Conservation (phyloP, 164 flowering plant species). For the Aristolochia californica region DNA sequence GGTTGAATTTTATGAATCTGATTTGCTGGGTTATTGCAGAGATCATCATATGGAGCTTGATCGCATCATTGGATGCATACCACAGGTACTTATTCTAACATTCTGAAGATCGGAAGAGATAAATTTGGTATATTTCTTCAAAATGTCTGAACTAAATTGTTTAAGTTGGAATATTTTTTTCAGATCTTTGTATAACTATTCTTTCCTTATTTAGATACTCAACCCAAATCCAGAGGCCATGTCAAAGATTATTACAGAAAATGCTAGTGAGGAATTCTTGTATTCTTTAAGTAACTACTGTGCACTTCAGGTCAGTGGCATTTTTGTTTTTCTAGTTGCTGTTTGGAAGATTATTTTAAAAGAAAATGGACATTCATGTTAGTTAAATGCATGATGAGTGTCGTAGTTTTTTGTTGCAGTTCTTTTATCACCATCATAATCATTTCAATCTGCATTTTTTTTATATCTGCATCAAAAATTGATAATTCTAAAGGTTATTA, state of each 20-base stretch:
- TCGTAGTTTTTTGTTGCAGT: neutral
- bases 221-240: conserved; percentile 98
- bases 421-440: neutral
- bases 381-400: too few relatives aligned
- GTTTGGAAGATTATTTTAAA: too few relatives aligned
- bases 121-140: too few relatives aligned
- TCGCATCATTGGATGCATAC: conserved; percentile 96
- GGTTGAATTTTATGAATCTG: conserved; percentile 96
- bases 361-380: too few relatives aligned
- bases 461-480: neutral
- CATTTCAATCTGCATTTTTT: neutral
- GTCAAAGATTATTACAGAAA: conserved; percentile 93
- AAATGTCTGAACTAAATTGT: too few relatives aligned
- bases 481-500: neutral
- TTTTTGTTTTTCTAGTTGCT: neutral
- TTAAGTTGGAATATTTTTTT: too few relatives aligned
- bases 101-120: neutral
- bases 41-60: conserved; percentile 72
- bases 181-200: neutral
- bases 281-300: conserved; percentile 88
- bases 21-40: conserved; percentile 76
- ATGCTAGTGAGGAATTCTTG: conserved; percentile 95
- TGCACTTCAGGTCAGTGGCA: conserved; percentile 74
- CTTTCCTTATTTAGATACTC: conserved; percentile 56
- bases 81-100: conserved; percentile 54